Percentiles rank a stretch among this genome's conserved stretches.
These are phyloP conservation scores for Ophiostoma angusticollis DNA, from an alignment of 2,329 filamentous ascomycete genomes.

Conservation along the genomic window DNA sequence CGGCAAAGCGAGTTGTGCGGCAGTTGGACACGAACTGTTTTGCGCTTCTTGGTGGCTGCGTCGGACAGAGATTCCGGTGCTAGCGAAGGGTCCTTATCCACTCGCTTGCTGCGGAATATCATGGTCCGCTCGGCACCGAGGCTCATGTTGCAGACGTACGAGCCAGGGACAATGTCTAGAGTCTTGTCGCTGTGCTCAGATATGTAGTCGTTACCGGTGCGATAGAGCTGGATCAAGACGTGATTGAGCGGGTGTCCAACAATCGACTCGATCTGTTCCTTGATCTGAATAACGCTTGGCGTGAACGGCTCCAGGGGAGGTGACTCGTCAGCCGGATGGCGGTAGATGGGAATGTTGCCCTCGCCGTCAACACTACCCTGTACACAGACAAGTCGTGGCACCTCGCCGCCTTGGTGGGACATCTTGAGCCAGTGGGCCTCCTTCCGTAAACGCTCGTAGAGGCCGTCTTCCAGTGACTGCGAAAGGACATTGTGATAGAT, in stretches of 20 bases:
- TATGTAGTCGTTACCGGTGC: slow-evolving; percentile 80
- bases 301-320: slow-evolving; percentile 68
- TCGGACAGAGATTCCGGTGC: slow-evolving; percentile 5
- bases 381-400: slow-evolving; percentile 81
- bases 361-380: slow-evolving; percentile 60
- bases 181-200: slow-evolving; percentile 97
- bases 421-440: slow-evolving; percentile 86
- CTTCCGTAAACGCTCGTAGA: slow-evolving; percentile 56
- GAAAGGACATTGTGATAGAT: slow-evolving; percentile 61
- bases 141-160: slow-evolving; percentile 83
- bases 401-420: slow-evolving; percentile 82
- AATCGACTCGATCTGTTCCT: slow-evolving; percentile 52
- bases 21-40: slow-evolving; percentile 55
- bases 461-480: slow-evolving; percentile 35
- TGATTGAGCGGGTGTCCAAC: slow-evolving; percentile 81
- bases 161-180: slow-evolving; percentile 69
- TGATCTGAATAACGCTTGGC: slow-evolving; percentile 55
- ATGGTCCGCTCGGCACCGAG: slow-evolving; percentile 87
- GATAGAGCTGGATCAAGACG: slow-evolving; percentile 83
- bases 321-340: slow-evolving; percentile 83
- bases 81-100: slow-evolving; percentile 29
- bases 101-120: slow-evolving; percentile 73
- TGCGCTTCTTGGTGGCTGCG: slow-evolving; percentile 27
- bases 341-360: slow-evolving; percentile 77
- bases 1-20: slow-evolving; percentile 83